Evolutionary conservation across 2,329 filamentous ascomycete species (phyloP).

Genomic region (Phyllosticta citriasiana): DNA sequence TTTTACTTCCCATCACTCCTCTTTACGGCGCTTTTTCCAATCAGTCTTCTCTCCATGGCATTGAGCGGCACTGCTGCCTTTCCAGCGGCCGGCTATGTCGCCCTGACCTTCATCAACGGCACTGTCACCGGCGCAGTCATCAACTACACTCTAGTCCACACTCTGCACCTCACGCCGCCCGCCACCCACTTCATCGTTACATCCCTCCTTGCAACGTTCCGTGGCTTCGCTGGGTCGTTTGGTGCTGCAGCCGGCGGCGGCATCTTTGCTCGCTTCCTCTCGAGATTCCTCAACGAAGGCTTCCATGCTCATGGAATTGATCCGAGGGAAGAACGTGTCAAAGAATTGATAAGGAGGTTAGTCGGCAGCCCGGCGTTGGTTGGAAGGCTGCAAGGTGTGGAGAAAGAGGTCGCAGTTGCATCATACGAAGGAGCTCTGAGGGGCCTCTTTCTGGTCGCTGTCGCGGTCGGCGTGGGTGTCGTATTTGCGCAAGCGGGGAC

Average conservation of each 20-base stretch:
- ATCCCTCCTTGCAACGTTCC: constrained; percentile 66
- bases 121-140: constrained; percentile 60
- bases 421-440: constrained; percentile 47
- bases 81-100: constrained; percentile 45
- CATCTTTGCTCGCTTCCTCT: constrained; percentile 56
- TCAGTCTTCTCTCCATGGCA: constrained; percentile 49
- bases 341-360: constrained; percentile 40
- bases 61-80: constrained; percentile 44
- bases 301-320: constrained; percentile 41
- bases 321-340: constrained; percentile 21
- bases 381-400: constrained; percentile 36
- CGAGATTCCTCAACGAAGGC: constrained; percentile 43
- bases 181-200: constrained; percentile 66
- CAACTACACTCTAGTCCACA: constrained; percentile 73
- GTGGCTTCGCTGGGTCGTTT: constrained; percentile 73
- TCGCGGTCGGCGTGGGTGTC: constrained; percentile 39
- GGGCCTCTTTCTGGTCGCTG: constrained; percentile 43
- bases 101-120: constrained; percentile 59
- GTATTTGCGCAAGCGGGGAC: constrained; percentile 47
- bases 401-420: constrained; percentile 41
- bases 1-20: constrained; percentile 60
- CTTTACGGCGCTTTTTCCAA: constrained; percentile 51
- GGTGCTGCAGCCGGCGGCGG: constrained; percentile 72
- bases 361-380: constrained; percentile 51
- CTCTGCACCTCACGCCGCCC: constrained; percentile 60